Conservation (phyloP, 805 yeast genomes). For the Yarrowia sp. region DNA sequence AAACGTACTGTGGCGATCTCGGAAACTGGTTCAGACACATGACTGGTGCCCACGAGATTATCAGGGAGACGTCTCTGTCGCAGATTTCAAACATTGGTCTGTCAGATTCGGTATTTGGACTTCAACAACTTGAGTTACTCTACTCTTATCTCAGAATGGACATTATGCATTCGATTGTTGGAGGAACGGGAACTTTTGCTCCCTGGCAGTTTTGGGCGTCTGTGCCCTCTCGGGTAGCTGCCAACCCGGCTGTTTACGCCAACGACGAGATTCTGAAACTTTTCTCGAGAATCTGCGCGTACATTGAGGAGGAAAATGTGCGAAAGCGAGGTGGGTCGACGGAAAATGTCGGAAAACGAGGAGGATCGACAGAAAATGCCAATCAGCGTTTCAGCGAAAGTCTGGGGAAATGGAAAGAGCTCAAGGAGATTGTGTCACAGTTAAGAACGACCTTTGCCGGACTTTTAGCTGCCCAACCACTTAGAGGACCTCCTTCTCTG, state of each 20-base stretch:
- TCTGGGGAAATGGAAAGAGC: conserved; percentile 1
- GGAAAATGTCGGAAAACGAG: neutral
- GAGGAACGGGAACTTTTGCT: conserved; percentile 28
- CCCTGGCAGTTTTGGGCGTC: conserved; percentile 38
- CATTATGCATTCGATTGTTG: conserved; percentile 37
- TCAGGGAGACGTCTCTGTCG: neutral
- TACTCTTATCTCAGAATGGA: conserved; percentile 37
- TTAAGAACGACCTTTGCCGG: neutral
- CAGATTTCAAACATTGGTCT: neutral
- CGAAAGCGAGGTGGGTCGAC: neutral
- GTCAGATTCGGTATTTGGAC: neutral
- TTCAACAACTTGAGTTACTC: conserved; percentile 27
- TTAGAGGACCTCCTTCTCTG: neutral
- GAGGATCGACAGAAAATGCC: neutral
- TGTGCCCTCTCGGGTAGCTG: neutral
- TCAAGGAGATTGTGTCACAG: neutral
- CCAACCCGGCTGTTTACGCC: conserved; percentile 14
- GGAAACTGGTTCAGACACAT: conserved; percentile 39
- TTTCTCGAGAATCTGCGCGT: conserved; percentile 3
- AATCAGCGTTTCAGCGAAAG: conserved; percentile 5
- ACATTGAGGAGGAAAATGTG: conserved; percentile 28
- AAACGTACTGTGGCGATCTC: conserved; percentile 36
- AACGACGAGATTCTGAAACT: conserved; percentile 36
- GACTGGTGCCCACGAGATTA: conserved; percentile 39
- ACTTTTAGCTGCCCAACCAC: neutral